Conservation (phyloP, 2,329 filamentous ascomycete genomes). For the Alternaria tenuissima region DNA sequence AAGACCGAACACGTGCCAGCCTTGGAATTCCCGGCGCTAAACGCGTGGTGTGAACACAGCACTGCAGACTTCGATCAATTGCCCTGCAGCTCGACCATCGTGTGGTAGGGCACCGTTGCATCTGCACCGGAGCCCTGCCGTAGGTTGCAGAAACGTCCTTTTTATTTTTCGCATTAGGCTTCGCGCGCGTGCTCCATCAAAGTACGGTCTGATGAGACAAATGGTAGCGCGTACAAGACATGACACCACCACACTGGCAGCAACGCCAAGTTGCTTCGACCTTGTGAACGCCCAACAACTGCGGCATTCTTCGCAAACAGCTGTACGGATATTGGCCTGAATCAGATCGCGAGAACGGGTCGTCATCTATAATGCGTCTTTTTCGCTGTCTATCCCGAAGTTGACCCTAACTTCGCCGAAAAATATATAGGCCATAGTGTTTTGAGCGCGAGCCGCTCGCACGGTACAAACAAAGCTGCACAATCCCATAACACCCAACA, state of each 20-base stretch:
- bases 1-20: slow-evolving; percentile 20
- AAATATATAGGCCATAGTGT: not conserved
- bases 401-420: slow-evolving; percentile 7
- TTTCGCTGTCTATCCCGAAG: slow-evolving; percentile 8
- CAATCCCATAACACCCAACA: not conserved
- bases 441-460: slow-evolving; percentile 3
- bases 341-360: slow-evolving; percentile 6
- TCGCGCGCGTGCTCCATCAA: slow-evolving; percentile 5
- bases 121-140: slow-evolving; percentile 15
- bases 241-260: slow-evolving; percentile 8
- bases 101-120: slow-evolving; percentile 13
- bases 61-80: slow-evolving; percentile 11
- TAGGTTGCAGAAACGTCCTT: slow-evolving; percentile 6
- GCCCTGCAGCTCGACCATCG: slow-evolving; percentile 15
- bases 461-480: slow-evolving; percentile 2
- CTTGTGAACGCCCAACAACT: not conserved
- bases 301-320: not conserved
- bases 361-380: slow-evolving; percentile 17
- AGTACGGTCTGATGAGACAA: slow-evolving; percentile 2
- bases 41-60: slow-evolving; percentile 15
- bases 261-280: slow-evolving; percentile 3
- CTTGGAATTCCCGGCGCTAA: slow-evolving; percentile 22
- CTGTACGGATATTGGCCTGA: not conserved
- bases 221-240: slow-evolving; percentile 12
- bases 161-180: not conserved